Evolutionary conservation across 495 filamentous ascomycete species (phyloP).

Genomic region (Entonaema liquescens): DNA sequence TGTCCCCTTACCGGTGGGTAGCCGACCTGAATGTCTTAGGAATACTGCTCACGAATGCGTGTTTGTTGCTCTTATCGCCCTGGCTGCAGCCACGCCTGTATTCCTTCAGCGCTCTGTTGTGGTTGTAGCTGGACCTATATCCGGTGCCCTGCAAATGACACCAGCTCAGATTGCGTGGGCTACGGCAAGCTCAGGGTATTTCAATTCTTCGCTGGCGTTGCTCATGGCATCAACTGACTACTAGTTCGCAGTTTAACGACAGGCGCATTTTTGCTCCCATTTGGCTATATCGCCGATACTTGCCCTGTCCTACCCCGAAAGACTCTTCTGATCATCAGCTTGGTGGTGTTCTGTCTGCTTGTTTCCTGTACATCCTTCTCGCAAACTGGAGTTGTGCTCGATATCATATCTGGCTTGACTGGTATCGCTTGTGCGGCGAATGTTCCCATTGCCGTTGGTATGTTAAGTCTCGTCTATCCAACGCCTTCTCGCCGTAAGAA

Average conservation of each 20-base stretch:
- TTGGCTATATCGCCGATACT: conserved; percentile 67
- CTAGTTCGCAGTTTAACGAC: conserved; percentile 53
- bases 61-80: conserved; percentile 68
- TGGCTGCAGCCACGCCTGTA: conserved; percentile 69
- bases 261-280: conserved; percentile 68
- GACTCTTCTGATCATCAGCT: conserved; percentile 62
- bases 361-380: conserved; percentile 64
- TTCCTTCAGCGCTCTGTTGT: conserved; percentile 65
- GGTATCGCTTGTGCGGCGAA: conserved; percentile 67
- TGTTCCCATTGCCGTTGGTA: conserved; percentile 67
- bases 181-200: conserved; percentile 63
- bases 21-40: conserved; percentile 64
- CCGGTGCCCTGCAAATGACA: conserved; percentile 67
- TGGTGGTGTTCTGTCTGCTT: conserved; percentile 63
- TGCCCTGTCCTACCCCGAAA: conserved; percentile 64
- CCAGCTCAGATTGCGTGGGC: conserved; percentile 71
- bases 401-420: conserved; percentile 66
- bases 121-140: conserved; percentile 67
- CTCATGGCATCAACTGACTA: conserved; percentile 4
- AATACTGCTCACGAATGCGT: conserved; percentile 66
- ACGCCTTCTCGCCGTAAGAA: conserved; percentile 64
- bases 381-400: conserved; percentile 60
- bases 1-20: conserved; percentile 26
- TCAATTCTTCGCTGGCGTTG: neutral
- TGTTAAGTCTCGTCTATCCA: conserved; percentile 66